These are phyloP conservation scores for Pythium diclinum DNA, from an alignment of 352 stramenopile genomes.

Conservation along the genomic window DNA sequence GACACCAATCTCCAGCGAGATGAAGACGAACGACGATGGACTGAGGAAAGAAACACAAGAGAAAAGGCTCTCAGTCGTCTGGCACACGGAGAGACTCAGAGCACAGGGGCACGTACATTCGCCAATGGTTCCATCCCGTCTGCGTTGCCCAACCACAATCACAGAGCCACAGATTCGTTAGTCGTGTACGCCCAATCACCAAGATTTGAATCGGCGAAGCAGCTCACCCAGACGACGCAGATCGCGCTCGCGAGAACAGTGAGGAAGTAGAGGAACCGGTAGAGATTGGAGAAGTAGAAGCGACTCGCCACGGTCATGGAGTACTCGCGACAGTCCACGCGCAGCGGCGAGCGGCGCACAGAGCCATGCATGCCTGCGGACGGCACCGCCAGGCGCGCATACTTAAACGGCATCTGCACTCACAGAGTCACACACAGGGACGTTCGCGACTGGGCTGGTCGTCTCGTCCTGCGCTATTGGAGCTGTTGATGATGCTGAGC, in stretches of 20 bases:
- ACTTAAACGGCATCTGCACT: conserved; percentile 20
- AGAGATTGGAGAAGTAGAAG: conserved; percentile 83
- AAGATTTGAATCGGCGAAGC: neutral
- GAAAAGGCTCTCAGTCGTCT: neutral
- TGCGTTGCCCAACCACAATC: conserved; percentile 18
- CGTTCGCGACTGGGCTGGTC: neutral
- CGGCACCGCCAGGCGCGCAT: conserved; percentile 20
- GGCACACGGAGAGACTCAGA: neutral
- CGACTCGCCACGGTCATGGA: conserved; percentile 67
- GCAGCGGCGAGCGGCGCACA: conserved; percentile 18
- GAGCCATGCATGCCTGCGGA: neutral
- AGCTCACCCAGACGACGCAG: conserved; percentile 69
- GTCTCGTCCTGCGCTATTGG: neutral
- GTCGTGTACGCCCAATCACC: neutral
- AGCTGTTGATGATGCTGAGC: neutral
- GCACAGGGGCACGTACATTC: conserved; percentile 41
- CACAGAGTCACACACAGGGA: neutral
- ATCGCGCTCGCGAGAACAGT: conserved; percentile 69
- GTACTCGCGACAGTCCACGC: conserved; percentile 67
- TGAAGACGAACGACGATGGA: conserved; percentile 58
- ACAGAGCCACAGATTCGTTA: conserved; percentile 1
- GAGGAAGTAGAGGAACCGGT: conserved; percentile 76
- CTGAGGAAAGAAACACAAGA: conserved; percentile 1
- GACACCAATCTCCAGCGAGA: conserved; percentile 75
- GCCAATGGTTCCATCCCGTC: conserved; percentile 74